phyloP scores from a whole-genome alignment of 768 basidiomycete genomes.

The Russula sp. region DNA sequence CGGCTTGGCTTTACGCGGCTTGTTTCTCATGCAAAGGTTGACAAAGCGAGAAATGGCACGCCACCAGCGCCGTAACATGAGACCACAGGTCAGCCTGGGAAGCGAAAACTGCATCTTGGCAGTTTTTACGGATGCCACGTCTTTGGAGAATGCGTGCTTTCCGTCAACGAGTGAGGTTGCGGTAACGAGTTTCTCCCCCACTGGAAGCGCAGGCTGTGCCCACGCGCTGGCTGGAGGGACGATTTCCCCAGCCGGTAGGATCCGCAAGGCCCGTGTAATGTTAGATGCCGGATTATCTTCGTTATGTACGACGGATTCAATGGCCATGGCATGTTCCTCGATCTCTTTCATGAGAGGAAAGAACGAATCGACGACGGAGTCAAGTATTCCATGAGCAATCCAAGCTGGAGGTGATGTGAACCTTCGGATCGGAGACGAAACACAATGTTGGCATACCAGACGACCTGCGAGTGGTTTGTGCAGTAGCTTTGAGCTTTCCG shows the following conservation, averaged over 20 bases:
- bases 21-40: conserved; percentile 5
- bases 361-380: conserved; percentile 92
- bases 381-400: conserved; percentile 90
- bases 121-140: conserved; percentile 19
- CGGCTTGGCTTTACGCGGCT: background rate
- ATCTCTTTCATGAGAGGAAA: conserved; percentile 81
- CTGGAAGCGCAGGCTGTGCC: background rate
- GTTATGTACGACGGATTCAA: conserved; percentile 66
- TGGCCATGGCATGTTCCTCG: conserved; percentile 44
- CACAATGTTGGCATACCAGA: conserved; percentile 50
- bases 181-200: background rate
- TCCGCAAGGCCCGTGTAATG: background rate
- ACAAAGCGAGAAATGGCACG: conserved; percentile 34
- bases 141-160: conserved; percentile 12
- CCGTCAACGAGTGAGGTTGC: conserved; percentile 7
- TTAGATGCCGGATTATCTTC: conserved; percentile 23
- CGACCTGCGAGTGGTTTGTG: conserved; percentile 62
- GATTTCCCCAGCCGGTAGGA: background rate
- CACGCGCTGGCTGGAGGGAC: background rate
- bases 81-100: conserved; percentile 33
- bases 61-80: conserved; percentile 40
- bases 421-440: background rate
- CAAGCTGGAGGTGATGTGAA: conserved; percentile 54
- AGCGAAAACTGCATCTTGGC: conserved; percentile 31
- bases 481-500: conserved; percentile 62